Conservation (phyloP, 139 green algal genomes). For the Coelastrella sp. region DNA sequence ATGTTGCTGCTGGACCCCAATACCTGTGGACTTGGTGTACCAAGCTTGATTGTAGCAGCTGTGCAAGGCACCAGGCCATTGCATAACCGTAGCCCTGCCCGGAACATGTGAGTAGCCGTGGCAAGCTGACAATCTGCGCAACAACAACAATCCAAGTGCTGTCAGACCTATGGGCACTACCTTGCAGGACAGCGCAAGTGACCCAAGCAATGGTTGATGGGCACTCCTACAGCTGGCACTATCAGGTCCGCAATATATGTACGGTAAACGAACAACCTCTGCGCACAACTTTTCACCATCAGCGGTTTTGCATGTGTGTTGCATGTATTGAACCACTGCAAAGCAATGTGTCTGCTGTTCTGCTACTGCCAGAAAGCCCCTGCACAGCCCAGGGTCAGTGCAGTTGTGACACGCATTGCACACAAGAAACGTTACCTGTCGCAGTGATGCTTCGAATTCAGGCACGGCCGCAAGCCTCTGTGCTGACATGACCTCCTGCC, state of each 20-base stretch:
- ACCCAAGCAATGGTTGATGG: not conserved
- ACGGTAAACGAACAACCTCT: no score
- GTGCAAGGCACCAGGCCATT: constrained; percentile 27
- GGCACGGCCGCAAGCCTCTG: not conserved
- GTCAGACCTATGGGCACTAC: not conserved
- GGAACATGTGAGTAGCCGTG: not conserved
- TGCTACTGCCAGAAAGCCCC: no score
- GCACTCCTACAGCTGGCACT: no score
- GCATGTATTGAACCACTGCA: no score
- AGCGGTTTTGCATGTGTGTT: no score
- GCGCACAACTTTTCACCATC: no score
- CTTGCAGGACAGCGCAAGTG: not conserved
- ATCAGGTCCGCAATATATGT: no score
- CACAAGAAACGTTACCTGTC: not conserved
- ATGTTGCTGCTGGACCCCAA: not conserved
- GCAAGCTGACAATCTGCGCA: constrained; percentile 1
- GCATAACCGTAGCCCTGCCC: constrained; percentile 40
- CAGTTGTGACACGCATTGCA: not conserved
- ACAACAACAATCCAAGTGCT: not conserved
- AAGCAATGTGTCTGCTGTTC: no score
- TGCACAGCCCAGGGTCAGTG: no score
- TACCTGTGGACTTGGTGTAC: not conserved
- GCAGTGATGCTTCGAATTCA: not conserved
- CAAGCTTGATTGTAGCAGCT: constrained; percentile 20
- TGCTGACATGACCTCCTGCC: not conserved